Conservation (phyloP, 2,329 filamentous ascomycete genomes). For the Venturia oleaginea region DNA sequence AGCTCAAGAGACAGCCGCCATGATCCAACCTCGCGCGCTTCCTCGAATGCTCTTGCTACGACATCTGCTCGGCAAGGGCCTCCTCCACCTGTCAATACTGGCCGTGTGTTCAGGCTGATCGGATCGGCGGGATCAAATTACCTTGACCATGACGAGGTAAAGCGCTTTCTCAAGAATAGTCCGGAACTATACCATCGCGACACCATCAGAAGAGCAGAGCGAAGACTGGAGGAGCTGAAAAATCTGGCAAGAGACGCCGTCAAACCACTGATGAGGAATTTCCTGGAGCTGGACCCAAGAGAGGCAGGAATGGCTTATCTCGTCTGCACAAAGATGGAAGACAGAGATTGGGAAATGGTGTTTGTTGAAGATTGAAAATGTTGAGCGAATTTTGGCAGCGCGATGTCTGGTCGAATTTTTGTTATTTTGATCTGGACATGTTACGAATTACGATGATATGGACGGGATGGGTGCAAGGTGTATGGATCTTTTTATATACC, state of each 20-base stretch:
- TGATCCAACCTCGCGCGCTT: constrained; percentile 6
- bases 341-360: constrained; percentile 54
- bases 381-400: not conserved
- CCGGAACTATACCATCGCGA: constrained; percentile 79
- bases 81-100: constrained; percentile 39
- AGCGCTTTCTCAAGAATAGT: constrained; percentile 75
- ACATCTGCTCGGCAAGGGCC: constrained; percentile 8
- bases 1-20: constrained; percentile 10
- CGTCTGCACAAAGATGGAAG: constrained; percentile 55
- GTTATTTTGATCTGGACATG: not conserved
- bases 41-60: not conserved
- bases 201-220: constrained; percentile 77
- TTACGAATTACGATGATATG: constrained; percentile 6
- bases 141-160: constrained; percentile 77
- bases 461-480: constrained; percentile 5
- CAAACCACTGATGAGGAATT: constrained; percentile 75
- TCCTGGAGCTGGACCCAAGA: constrained; percentile 66
- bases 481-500: constrained; percentile 6
- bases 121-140: constrained; percentile 58
- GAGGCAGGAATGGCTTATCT: constrained; percentile 48
- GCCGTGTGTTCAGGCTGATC: constrained; percentile 68
- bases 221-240: constrained; percentile 82
- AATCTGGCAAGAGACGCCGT: constrained; percentile 73
- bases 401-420: not conserved
- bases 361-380: constrained; percentile 12